Conservation (phyloP, 495 filamentous ascomycete species). For the Bacidia gigantensis region DNA sequence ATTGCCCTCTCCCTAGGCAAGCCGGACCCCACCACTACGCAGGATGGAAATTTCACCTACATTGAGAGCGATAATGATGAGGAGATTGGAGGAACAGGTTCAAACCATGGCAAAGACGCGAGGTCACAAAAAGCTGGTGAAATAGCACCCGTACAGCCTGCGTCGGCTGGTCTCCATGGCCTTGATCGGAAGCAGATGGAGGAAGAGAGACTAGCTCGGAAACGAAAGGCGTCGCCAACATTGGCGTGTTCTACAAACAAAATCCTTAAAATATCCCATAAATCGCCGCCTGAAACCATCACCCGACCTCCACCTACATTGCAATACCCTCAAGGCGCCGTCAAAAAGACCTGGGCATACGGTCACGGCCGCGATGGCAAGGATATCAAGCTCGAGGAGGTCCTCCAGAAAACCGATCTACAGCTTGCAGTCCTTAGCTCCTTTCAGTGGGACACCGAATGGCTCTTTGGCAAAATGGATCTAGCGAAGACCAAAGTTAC, state of each 20-base stretch:
- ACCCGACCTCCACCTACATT: not conserved
- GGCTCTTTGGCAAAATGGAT: conserved; percentile 52
- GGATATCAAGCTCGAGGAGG: conserved; percentile 85
- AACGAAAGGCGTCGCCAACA: conserved; percentile 40
- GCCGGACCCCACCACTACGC: conserved; percentile 12
- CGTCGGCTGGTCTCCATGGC: conserved; percentile 28
- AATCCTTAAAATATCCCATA: not conserved
- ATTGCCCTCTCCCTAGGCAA: conserved; percentile 38
- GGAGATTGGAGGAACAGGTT: not conserved
- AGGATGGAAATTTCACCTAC: conserved; percentile 12
- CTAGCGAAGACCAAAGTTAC: conserved; percentile 38
- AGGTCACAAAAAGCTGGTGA: too few relatives aligned
- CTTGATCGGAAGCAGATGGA: conserved; percentile 78
- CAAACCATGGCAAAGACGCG: too few relatives aligned
- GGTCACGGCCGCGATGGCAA: conserved; percentile 41
- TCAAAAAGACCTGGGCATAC: conserved; percentile 70
- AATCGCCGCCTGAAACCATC: not conserved
- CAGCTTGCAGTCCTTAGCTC: conserved; percentile 71
- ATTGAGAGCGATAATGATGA: conserved; percentile 21
- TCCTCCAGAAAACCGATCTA: conserved; percentile 58
- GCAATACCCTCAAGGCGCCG: conserved; percentile 50
- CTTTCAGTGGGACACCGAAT: conserved; percentile 71
- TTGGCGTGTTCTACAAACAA: conserved; percentile 22
- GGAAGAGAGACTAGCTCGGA: conserved; percentile 64
- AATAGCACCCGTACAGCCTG: too few relatives aligned